Base-by-base conservation (phyloP, 148 eudicot genomes). In the Polygonum maritimum region DNA sequence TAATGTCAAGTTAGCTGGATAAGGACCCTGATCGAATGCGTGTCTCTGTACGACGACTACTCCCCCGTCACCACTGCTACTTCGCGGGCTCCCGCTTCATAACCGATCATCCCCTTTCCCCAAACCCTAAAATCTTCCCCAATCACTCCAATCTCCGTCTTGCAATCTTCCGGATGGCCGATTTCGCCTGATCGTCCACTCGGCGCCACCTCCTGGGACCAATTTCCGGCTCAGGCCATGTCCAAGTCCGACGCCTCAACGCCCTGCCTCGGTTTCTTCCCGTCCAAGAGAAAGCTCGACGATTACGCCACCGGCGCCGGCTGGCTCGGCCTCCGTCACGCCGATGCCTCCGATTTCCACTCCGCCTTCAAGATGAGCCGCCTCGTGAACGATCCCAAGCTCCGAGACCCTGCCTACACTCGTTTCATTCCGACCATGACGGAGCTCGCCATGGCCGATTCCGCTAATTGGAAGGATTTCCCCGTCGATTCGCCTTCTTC, bases 261-360 rank as follows among this genome's bases (percentile, higher is more conserved):
- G 6, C 71, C 19, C 21, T 67, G 71, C 71, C 36, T 36, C 7
- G 5, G 49, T 80, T 55, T 49, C 52, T 73, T 74, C 21, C 75
- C 84, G n/a, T 75, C 76, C 31, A 89, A 89, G 62, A 86, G 93
- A 22, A 89, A 89, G 75, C 87, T 87, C 60, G 93, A 89, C 31
- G 93, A 86, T 71, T 80, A 49, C 76, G 77, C 72, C 19, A 65
- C 51, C 40, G 76, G 41, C 67, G 82, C 69, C 74, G 80, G 75
- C 11, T 79, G 62, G 0, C 31, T 26, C 49, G 80, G 58, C 74
- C 60, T 65, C 39, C 57, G 13, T 51, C 63, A 36, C 9, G 48
- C 14, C 33, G 72, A 65, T 44, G 71, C 72, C 2, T 18, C 38
- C 78, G 76, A 78, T 0, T 36, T 67, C 44, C 71, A 67, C 7